Evolutionary conservation across 768 basidiomycete genomes (phyloP).

Genomic region (Naematelia encephala): DNA sequence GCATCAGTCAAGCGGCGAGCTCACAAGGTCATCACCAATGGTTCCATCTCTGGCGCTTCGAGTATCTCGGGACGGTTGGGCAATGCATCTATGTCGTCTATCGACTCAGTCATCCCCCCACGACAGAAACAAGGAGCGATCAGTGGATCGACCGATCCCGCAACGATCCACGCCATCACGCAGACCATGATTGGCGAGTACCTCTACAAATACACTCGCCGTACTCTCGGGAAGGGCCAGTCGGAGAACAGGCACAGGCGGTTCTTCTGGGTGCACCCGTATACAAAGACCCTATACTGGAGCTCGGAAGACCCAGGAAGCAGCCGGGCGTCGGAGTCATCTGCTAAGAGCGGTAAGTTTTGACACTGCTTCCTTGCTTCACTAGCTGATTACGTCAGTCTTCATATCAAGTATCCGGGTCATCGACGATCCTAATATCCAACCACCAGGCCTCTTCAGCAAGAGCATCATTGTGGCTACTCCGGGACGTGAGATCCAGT

Average conservation of each 20-base stretch:
- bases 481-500: constrained; percentile 93
- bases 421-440: constrained; percentile 92
- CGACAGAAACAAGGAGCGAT: not conserved
- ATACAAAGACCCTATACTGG: constrained; percentile 97
- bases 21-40: constrained; percentile 29
- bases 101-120: constrained; percentile 24
- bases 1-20: constrained; percentile 35
- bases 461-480: constrained; percentile 91
- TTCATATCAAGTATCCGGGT: constrained; percentile 89
- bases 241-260: constrained; percentile 85
- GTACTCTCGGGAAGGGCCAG: constrained; percentile 81
- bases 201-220: constrained; percentile 93
- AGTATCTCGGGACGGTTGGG: constrained; percentile 26
- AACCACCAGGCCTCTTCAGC: constrained; percentile 87
- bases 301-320: constrained; percentile 90
- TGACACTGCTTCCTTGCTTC: constrained; percentile 7
- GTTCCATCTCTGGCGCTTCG: constrained; percentile 26
- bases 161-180: constrained; percentile 91
- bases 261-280: constrained; percentile 99
- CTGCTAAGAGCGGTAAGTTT: constrained; percentile 89
- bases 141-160: constrained; percentile 71
- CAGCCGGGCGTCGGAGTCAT: constrained; percentile 79
- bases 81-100: constrained; percentile 40
- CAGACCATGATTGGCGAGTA: constrained; percentile 99
- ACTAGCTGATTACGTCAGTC: constrained; percentile 56